phyloP scores from a whole-genome alignment of 176 grass and related monocot genomes.

The Tuctoria greenei region DNA sequence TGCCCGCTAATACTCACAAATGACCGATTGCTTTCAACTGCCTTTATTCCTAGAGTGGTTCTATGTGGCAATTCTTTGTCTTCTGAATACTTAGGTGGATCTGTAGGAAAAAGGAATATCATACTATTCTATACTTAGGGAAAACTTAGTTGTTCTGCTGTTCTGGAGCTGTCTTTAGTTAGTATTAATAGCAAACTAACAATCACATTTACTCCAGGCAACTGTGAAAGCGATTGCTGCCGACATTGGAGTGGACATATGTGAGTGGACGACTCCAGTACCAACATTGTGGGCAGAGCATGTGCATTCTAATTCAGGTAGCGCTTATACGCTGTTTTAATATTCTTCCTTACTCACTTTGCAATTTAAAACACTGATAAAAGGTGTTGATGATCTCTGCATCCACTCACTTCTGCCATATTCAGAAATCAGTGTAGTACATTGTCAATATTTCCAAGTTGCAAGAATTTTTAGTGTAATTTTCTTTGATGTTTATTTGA shows the following conservation, averaged over 20 bases:
- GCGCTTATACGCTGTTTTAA: background rate
- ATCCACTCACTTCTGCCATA: background rate
- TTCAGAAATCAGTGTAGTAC: slow-evolving; percentile 1
- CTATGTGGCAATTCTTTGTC: slow-evolving; percentile 8
- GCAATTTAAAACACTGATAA: background rate
- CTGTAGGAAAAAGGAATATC: background rate
- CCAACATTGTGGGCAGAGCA: slow-evolving; percentile 91
- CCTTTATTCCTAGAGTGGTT: slow-evolving; percentile 16
- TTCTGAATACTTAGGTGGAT: slow-evolving; percentile 21
- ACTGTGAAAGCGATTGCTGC: slow-evolving; percentile 65
- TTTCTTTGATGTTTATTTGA: slow-evolving; percentile 34
- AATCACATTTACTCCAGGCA: slow-evolving; percentile 53
- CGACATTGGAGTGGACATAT: slow-evolving; percentile 68
- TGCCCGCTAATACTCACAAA: background rate
- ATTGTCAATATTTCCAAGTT: slow-evolving; percentile 14
- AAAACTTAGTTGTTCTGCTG: slow-evolving; percentile 16
- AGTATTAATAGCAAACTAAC: background rate
- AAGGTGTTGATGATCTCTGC: background rate
- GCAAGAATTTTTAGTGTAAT: slow-evolving; percentile 26
- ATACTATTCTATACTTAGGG: background rate
- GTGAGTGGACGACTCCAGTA: slow-evolving; percentile 86
- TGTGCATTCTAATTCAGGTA: slow-evolving; percentile 72
- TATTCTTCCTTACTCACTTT: slow-evolving; percentile 10
- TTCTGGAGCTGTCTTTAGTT: slow-evolving; percentile 22
- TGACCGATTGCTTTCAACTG: slow-evolving; percentile 14